Evolutionary conservation across 2,329 filamentous ascomycete genomes (phyloP), one percentile per base, ranked within the genome.

Genomic region (Neofusicoccum kwambonambiense): DNA sequence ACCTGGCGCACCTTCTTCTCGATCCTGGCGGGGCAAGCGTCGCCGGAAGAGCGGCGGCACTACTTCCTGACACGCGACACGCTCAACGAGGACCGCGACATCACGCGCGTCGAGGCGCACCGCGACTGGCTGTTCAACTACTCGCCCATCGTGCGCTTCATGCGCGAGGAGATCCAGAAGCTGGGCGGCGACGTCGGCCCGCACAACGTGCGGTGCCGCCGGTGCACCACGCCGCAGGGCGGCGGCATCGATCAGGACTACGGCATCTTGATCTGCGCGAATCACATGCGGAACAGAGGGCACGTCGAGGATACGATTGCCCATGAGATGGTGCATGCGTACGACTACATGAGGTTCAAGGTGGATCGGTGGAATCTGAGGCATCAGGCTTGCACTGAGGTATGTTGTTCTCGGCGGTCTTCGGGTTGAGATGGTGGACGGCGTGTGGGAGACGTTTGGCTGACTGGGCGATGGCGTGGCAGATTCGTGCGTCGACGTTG

Each of bases 271-370:
- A 83, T 99, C 22, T 99, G 95, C 79, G 92, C 95, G 60, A 99
- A 99, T 78, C 89, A 95, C 79, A 87, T 98, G 74, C 83, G 89
- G 66, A 88, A 92, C 74, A 82, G 88, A 65, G 88, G 89, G 37
- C 92, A 97, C 75, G 78, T 97, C 70, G 95, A 99, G 80, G 95
- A 99, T 76, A 97, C 93, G 11, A 82, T 99, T 73, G 89, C 93
- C 34, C 95, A 99, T 78, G 95, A 99, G 81, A 96, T 99, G 92
- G 90, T 99, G 62, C 95, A 99, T 77, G 93, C 93, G 1, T 98
- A 93, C 83, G 95, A 99, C 76, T 90, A 96, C 76, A 75, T 98
- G 70, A 83, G 94, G 68, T 99, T 92, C 82, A 95, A 97, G 78
- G 88, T 97, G 50, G 90, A 98, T 74, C 91, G 90, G 81, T 78